phyloP scores from a whole-genome alignment of 331 rosid genomes.

The Pyrus hybrid region DNA sequence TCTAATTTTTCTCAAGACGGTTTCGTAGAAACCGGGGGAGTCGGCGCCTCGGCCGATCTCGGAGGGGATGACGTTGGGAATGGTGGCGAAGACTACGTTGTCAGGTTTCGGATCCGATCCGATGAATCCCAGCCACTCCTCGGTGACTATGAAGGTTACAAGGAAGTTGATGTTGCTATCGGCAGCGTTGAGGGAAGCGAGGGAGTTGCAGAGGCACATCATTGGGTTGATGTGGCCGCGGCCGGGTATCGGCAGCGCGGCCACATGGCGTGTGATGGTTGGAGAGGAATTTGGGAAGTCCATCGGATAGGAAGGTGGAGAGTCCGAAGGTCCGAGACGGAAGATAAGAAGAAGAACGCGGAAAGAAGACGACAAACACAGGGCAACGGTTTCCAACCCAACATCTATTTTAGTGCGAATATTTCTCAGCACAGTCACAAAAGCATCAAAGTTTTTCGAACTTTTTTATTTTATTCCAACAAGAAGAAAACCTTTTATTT shows the following conservation, averaged over 20 bases:
- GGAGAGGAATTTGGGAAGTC: not conserved
- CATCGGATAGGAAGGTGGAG: not conserved
- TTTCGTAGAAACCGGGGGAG: not conserved
- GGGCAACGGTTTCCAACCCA: no score
- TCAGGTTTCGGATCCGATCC: not conserved
- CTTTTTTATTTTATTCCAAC: no score
- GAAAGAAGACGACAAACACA: not conserved
- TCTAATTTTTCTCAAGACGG: not conserved
- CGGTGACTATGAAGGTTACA: not conserved
- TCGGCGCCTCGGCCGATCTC: not conserved
- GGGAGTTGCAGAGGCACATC: slow-evolving; percentile 20
- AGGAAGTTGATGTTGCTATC: not conserved
- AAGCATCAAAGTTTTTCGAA: no score
- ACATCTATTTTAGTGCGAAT: no score
- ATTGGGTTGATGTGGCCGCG: slow-evolving; percentile 32
- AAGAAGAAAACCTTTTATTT: no score
- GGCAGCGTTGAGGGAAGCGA: not conserved
- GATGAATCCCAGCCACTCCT: slow-evolving; percentile 7
- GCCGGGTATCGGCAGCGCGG: slow-evolving; percentile 25
- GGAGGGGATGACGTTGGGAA: slow-evolving; percentile 5
- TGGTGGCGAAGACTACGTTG: not conserved
- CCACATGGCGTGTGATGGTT: slow-evolving; percentile 6
- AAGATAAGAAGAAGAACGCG: not conserved
- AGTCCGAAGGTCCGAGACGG: not conserved
- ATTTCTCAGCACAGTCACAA: no score